These are phyloP conservation scores for Cladosporium velox DNA, from an alignment of 2,329 filamentous ascomycete species.

Conservation along the genomic window DNA sequence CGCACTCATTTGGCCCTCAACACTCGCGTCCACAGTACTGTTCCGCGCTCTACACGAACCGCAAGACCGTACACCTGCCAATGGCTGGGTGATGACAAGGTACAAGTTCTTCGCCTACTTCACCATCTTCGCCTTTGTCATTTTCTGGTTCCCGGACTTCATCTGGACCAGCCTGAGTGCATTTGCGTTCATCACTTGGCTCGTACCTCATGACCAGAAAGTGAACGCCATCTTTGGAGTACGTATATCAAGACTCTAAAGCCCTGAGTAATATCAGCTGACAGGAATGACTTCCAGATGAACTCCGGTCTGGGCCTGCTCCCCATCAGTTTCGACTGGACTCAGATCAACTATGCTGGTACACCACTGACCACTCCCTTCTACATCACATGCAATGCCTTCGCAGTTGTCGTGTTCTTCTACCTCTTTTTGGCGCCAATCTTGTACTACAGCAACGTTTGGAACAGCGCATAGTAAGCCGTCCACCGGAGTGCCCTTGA, in stretches of 20 bases:
- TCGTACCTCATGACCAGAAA: constrained; percentile 47
- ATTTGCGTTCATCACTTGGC: background rate
- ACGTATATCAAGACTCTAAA: too few species aligned
- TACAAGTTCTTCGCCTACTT: constrained; percentile 82
- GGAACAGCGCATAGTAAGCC: background rate
- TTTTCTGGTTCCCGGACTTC: background rate
- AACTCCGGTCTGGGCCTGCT: constrained; percentile 71
- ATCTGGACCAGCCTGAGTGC: background rate
- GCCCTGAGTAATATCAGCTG: too few species aligned
- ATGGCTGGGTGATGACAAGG: constrained; percentile 78
- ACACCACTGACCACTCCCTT: constrained; percentile 55
- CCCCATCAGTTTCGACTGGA: constrained; percentile 93
- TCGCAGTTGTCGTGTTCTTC: constrained; percentile 35
- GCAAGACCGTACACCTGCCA: constrained; percentile 51
- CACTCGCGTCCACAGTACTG: background rate
- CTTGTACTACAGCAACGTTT: background rate
- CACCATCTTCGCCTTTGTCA: constrained; percentile 52
- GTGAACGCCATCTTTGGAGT: background rate
- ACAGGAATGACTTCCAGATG: background rate
- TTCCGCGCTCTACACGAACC: constrained; percentile 61
- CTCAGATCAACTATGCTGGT: constrained; percentile 74
- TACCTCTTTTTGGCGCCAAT: background rate
- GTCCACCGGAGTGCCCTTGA: background rate
- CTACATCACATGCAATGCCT: constrained; percentile 78
- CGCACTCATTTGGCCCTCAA: background rate